Conservation (phyloP, 2,329 filamentous ascomycete species). For the Salinomyces thailandicus region DNA sequence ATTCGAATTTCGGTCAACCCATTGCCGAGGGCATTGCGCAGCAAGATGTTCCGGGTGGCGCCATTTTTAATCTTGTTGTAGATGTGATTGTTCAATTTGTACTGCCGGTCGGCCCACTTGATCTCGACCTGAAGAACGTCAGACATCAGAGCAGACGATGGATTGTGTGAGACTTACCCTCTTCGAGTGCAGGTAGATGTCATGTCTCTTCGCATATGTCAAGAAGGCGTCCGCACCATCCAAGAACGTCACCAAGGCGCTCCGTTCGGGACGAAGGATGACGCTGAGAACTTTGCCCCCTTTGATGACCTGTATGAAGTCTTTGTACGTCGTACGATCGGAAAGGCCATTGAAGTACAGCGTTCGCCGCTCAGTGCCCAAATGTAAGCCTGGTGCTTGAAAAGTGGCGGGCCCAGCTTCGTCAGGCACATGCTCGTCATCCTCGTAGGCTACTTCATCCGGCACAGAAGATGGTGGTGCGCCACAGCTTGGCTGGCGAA, state of each 20-base stretch:
- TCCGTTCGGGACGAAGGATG: slow-evolving; percentile 51
- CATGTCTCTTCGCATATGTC: slow-evolving; percentile 51
- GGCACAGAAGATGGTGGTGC: slow-evolving; percentile 11
- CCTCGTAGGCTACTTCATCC: slow-evolving; percentile 14
- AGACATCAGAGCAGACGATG: background rate
- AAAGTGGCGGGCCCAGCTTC: background rate
- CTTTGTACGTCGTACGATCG: slow-evolving; percentile 51
- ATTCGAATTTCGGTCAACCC: slow-evolving; percentile 53
- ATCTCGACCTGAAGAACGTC: slow-evolving; percentile 47
- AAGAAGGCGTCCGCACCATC: slow-evolving; percentile 54
- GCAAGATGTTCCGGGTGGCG: slow-evolving; percentile 63
- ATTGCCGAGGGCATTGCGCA: slow-evolving; percentile 44
- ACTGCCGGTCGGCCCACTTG: slow-evolving; percentile 62
- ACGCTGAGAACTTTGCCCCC: slow-evolving; percentile 64
- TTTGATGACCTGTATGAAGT: slow-evolving; percentile 54
- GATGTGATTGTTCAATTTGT: slow-evolving; percentile 52
- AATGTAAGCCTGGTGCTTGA: background rate
- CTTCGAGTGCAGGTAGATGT: slow-evolving; percentile 59
- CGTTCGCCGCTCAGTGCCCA: slow-evolving; percentile 34
- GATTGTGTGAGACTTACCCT: slow-evolving; percentile 40
- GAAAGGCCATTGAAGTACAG: slow-evolving; percentile 54
- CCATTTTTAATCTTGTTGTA: slow-evolving; percentile 54
- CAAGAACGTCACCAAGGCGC: slow-evolving; percentile 60
- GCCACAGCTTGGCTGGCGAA: slow-evolving; percentile 14
- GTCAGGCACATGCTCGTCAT: slow-evolving; percentile 3